Evolutionary conservation across 768 basidiomycete genomes (phyloP).

Genomic region (Exidia glandulosa): DNA sequence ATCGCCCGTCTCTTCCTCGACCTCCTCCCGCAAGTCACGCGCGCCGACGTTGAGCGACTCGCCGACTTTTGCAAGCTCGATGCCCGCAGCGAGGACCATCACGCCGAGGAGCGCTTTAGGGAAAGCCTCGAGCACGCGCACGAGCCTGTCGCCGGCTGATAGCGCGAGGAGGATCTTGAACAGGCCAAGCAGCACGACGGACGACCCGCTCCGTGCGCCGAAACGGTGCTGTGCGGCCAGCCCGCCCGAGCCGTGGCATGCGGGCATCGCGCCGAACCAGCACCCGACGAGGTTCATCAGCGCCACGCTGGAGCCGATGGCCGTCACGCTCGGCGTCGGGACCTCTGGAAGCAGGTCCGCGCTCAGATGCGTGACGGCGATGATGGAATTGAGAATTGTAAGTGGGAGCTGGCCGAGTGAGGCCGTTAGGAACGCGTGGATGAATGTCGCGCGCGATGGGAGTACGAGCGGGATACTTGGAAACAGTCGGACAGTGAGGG

Average conservation of each 20-base stretch:
- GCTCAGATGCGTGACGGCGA: background rate
- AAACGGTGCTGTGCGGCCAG: background rate
- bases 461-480: background rate
- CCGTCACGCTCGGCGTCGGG: background rate
- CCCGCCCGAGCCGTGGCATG: background rate
- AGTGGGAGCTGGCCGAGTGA: background rate
- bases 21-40: background rate
- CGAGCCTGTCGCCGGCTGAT: background rate
- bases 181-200: background rate
- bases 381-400: background rate
- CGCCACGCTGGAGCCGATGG: background rate
- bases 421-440: background rate
- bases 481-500: background rate
- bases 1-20: background rate
- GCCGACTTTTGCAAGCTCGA: background rate
- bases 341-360: background rate
- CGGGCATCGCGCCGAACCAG: background rate
- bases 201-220: background rate
- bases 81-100: background rate
- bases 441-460: background rate
- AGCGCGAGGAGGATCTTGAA: background rate
- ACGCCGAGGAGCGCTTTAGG: background rate
- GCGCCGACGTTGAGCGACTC: background rate
- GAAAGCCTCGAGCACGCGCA: background rate
- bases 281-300: background rate